Evolutionary conservation across 2,329 filamentous ascomycete genomes (phyloP), one percentile per base, ranked within the genome.

Genomic region (Trichoderma simmonsii): DNA sequence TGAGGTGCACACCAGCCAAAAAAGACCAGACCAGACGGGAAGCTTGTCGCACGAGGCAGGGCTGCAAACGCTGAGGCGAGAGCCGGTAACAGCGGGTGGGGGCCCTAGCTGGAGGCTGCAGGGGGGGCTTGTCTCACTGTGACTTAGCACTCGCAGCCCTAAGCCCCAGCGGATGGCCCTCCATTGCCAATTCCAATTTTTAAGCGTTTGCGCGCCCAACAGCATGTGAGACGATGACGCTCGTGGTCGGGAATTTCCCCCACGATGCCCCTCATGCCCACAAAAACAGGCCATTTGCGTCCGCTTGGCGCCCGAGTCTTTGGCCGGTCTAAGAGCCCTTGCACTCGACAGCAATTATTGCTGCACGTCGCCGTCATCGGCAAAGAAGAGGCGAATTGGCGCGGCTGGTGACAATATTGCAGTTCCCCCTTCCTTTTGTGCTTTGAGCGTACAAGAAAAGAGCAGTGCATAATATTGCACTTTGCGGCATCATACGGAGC

Each of bases 241-340:
- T 71, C 39, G 59, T n/a, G 62, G 62, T 71, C 69, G 65, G 54
- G 63, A 26, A 36, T 61, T 70, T 70, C 69, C 72, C 71, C 66
- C 71, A 70, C 66, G 71, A 71, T 72, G 67, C 71, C 71, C 71
- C 71, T 72, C 71, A 70, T 60, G 65, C 61, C 71, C 71, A 71
- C 71, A 72, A 70, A 66, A 69, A 68, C 26, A 68, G 51, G 32
- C 62, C 70, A 66, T 62, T 60, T 51, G 64, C 63, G 56, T 67
- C 56, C 57, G 63, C 63, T 72, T 68, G 63, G 70, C 63, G 70
- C 57, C 70, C 57, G 66, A 26, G 56, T 36, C 36, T 60, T 28
- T 61, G 67, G 57, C 57, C 57, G 43, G n/a, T 51, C 43, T 21
- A 21, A 51, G 43, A 24, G 36, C 28, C 26, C 66, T 60, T 68